Evolutionary conservation across 148 eudicot species (phyloP), one percentile per base, ranked within the genome.

Genomic region (Silene latifolia): DNA sequence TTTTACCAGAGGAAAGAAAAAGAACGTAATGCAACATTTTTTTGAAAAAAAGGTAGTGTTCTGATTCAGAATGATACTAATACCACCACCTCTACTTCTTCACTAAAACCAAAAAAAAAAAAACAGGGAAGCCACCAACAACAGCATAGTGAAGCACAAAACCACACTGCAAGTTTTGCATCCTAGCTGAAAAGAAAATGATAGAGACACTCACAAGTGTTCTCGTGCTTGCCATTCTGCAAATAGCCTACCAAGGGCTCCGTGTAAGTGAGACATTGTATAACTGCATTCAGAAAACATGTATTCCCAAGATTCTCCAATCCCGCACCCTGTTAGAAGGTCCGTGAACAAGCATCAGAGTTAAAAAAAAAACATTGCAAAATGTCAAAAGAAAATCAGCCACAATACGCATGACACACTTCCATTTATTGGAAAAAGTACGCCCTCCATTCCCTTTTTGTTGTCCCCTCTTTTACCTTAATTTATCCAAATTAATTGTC

Each of bases 201-300:
- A 8, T 47, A 20, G 47, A 21, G 42, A 53, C 59, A 86, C 97
- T 90, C 85, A 92, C 99, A 95, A 60, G 91, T 84, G 75, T 29
- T 89, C 70, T 89, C 87, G 80, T 92, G 99, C 85, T 89, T 92
- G 77, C 97, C 97, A 77, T 92, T 95, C 76, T 89, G 96, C 76
- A 95, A 82, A 80, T 88, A 92, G 4, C 97, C 97, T 12, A 85
- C 97, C 74, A 95, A 85, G 29, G 99, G 99, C 86, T 90, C 94
- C 0, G 97, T 95, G 73, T 92, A 92, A 11, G 99, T 95, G 72
- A 95, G 86, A 78, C 99, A 95, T 67, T 95, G 99, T 56, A 95
- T 76, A 17, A 95, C 95, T 53, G 97, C 82, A 79, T 95, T 95
- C 44, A 95, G 86, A 71, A 90, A 95, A 77, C 98, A 95, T 14